Conservation (phyloP, 2,329 filamentous ascomycete species). For the Thelonectria discophora region DNA sequence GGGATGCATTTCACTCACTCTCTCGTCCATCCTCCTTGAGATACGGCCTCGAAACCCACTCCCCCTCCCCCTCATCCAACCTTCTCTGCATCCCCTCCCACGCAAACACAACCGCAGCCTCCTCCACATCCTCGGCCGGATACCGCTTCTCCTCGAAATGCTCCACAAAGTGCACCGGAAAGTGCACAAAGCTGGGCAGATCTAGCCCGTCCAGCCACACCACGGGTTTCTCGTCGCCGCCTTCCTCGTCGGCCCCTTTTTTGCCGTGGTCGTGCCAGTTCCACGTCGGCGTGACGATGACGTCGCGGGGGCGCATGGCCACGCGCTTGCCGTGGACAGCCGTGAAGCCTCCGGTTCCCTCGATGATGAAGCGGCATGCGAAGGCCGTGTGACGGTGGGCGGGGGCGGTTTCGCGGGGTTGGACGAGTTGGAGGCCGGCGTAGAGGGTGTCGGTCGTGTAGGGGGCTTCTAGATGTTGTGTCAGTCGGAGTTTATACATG, state of each 20-base stretch:
- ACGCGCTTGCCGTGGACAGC: constrained; percentile 64
- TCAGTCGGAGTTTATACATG: neutral
- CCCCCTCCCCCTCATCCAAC: constrained; percentile 48
- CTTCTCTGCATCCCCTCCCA: constrained; percentile 56
- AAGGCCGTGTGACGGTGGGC: constrained; percentile 66
- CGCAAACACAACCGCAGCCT: constrained; percentile 57
- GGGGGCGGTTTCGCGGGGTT: constrained; percentile 63
- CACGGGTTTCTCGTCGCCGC: constrained; percentile 49
- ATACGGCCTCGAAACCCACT: constrained; percentile 45
- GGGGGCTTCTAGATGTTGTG: constrained; percentile 45
- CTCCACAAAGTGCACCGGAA: constrained; percentile 63
- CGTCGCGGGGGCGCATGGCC: constrained; percentile 59
- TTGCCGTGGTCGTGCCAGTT: constrained; percentile 69
- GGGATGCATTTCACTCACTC: constrained; percentile 32
- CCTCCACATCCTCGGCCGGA: constrained; percentile 53
- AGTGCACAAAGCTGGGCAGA: constrained; percentile 59
- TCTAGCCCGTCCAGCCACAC: constrained; percentile 68
- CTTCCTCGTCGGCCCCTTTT: constrained; percentile 52
- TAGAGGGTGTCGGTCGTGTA: constrained; percentile 67
- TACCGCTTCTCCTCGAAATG: constrained; percentile 57
- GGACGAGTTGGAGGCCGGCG: constrained; percentile 64
- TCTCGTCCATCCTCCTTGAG: constrained; percentile 44
- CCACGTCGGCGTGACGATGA: constrained; percentile 67
- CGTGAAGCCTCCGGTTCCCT: constrained; percentile 62
- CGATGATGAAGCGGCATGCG: constrained; percentile 65